Base-by-base conservation (phyloP, 352 stramenopile genomes). In the Globisporangium perplexum region DNA sequence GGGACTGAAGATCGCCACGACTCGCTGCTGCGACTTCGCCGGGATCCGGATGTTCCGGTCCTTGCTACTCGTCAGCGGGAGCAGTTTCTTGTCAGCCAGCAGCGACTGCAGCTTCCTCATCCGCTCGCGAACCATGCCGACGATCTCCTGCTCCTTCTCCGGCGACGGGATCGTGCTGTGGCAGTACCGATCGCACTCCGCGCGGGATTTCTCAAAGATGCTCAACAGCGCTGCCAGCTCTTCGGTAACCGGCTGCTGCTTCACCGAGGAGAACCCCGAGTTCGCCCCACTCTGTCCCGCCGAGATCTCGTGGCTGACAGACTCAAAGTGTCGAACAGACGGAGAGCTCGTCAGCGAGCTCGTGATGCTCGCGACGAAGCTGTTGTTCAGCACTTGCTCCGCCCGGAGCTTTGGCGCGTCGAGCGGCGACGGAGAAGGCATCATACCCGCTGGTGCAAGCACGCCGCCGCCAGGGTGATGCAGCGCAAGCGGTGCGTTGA, bases 61-160 rank as follows among this genome's bases (percentile, higher is more conserved):
- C 50, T 89, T 93, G 51, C 70, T 80, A 8, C 62, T 80, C 38
- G 59, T 78, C 20, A 95, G 48, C 7, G 71, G 60, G 28, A 88
- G 47, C 22, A 95, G 48, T 38, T 83, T 88, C 55, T 87, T 86
- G n/a, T 90, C 80, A 14, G 64, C 53, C 30, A 91, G 59, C 2
- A 93, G 62, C 20, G 60, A 48, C 50, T 95, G 79, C 20, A 95
- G 67, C 36, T 83, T 75, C 43, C 86, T 73, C 5, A 68, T 68
- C 11, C 85, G 74, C 33, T 94, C 82, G 28, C 80, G 80, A 55
- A 93, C 68, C 73, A 95, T 76, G 1, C 65, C 68, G 24, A 90
- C 83, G 50, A 93, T 86, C 46, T 95, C 82, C 44, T 89, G 59
- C 50, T 93, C 83, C 55, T 83, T 88, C 47, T 93, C 83, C 36